These are phyloP conservation scores for Nigrospora osmanthi DNA, from an alignment of 2,329 filamentous ascomycete genomes.

Conservation along the genomic window DNA sequence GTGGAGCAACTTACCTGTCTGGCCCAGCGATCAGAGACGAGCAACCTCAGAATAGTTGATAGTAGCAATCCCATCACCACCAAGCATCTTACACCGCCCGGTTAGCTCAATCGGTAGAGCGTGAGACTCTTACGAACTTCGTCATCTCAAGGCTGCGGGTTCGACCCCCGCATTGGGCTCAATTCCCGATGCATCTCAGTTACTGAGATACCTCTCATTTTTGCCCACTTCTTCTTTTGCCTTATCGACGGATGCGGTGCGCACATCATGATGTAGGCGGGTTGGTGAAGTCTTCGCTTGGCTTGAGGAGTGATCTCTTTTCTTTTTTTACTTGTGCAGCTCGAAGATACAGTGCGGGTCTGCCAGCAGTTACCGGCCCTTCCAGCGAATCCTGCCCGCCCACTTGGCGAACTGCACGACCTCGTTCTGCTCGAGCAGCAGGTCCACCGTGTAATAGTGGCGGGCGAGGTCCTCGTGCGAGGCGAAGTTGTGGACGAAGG, in stretches of 20 bases:
- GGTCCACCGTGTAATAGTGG: slow-evolving; percentile 65
- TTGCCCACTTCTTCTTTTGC: too few species aligned
- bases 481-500: slow-evolving; percentile 69
- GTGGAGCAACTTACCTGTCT: too few species aligned
- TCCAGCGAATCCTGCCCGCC: slow-evolving; percentile 70
- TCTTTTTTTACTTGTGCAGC: too few species aligned
- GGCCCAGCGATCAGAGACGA: too few species aligned
- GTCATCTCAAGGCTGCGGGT: slow-evolving; percentile 26
- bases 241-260: too few species aligned
- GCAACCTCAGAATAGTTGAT: too few species aligned
- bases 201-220: too few species aligned
- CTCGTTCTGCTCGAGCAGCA: slow-evolving; percentile 62
- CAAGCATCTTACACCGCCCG: slow-evolving; percentile 21
- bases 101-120: slow-evolving; percentile 64
- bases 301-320: too few species aligned
- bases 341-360: too few species aligned
- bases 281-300: too few species aligned
- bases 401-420: slow-evolving; percentile 64
- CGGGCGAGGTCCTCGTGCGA: slow-evolving; percentile 71
- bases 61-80: too few species aligned
- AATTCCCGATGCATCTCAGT: slow-evolving; percentile 1
- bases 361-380: slow-evolving; percentile 26
- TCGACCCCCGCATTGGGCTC: slow-evolving; percentile 41
- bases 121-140: slow-evolving; percentile 49
- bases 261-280: too few species aligned